A percentile compares a stretch with the other conserved stretches of the same genome.
phyloP scores from a whole-genome alignment of 2,329 filamentous ascomycete species.

The Neocatenulostroma microsporum region DNA sequence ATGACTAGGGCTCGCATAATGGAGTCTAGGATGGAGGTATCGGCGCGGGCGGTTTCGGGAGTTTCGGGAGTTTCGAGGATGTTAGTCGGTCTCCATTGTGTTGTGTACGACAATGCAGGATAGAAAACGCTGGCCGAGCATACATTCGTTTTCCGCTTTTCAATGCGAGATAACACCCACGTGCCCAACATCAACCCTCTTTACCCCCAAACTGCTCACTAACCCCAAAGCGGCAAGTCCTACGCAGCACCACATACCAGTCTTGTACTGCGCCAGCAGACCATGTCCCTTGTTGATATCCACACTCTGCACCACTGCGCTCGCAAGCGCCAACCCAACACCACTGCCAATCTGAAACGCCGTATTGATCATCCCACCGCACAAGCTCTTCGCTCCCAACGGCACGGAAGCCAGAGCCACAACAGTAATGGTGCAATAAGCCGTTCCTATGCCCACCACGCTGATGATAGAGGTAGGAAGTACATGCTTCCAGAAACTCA shows the following conservation, averaged over 20 bases:
- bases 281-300: conserved; percentile 32
- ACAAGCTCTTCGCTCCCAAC: conserved; percentile 34
- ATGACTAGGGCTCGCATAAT: too few species aligned
- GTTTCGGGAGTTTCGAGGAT: too few species aligned
- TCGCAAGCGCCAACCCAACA: conserved; percentile 34
- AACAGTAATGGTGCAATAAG: conserved; percentile 38
- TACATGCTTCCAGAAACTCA: conserved; percentile 32
- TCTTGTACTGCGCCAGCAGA: conserved; percentile 31
- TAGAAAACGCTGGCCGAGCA: too few species aligned
- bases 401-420: conserved; percentile 35
- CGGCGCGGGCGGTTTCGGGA: too few species aligned
- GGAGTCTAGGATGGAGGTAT: too few species aligned
- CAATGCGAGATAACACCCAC: too few species aligned
- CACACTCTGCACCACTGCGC: conserved; percentile 33
- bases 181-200: background rate
- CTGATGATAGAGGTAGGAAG: conserved; percentile 35
- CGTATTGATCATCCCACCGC: conserved; percentile 38
- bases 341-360: conserved; percentile 39
- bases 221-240: conserved; percentile 34
- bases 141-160: too few species aligned
- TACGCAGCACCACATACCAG: conserved; percentile 37
- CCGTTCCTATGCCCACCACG: conserved; percentile 34
- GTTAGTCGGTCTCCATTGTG: too few species aligned
- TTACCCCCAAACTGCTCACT: conserved; percentile 7
- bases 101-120: too few species aligned